Evolutionary conservation across 2,329 filamentous ascomycete species (phyloP).

Genomic region (Eurotiales sp.): DNA sequence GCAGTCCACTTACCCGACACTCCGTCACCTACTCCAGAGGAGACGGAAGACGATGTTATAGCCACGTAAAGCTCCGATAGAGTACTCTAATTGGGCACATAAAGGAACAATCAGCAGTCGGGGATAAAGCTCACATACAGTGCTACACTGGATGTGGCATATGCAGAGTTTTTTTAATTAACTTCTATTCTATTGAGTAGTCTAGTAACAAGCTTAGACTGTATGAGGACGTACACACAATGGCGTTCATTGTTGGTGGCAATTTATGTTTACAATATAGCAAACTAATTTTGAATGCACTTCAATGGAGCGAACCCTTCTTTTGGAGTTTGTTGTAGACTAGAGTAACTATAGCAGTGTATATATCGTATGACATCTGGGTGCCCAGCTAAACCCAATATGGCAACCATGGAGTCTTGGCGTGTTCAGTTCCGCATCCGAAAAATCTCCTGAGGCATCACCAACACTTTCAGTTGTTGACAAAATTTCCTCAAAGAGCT

Average conservation of each 20-base stretch:
- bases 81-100: neutral
- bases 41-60: neutral
- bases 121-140: neutral
- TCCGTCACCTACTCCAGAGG: neutral
- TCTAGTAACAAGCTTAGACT: neutral
- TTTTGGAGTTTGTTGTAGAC: too few species aligned
- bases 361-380: neutral
- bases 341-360: too few species aligned
- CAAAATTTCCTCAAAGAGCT: too few species aligned
- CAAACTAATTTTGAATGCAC: neutral
- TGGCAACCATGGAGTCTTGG: constrained; percentile 5
- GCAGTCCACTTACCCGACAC: constrained; percentile 13
- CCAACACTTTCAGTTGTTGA: neutral
- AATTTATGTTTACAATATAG: neutral
- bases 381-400: neutral
- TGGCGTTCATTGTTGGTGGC: too few species aligned
- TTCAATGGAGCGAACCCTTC: too few species aligned
- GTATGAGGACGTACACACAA: neutral
- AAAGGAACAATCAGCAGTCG: neutral
- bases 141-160: neutral
- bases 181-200: neutral
- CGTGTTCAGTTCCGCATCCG: neutral
- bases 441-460: neutral
- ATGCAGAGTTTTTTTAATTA: neutral
- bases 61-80: neutral